Conservation (phyloP, 495 filamentous ascomycete genomes). For the Ascodesmis nigricans region DNA sequence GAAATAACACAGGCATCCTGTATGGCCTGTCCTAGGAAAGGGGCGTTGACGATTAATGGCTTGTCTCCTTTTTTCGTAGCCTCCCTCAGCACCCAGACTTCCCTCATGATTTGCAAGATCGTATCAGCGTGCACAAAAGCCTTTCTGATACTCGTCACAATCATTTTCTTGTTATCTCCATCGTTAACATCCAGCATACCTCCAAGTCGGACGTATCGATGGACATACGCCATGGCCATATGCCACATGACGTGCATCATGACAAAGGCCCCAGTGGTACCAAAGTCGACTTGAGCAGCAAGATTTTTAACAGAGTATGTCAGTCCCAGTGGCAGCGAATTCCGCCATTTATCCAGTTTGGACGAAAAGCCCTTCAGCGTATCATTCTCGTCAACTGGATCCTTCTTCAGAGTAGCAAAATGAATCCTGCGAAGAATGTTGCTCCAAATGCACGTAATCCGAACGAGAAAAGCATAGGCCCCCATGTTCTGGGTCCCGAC, state of each 20-base stretch:
- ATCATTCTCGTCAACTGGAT: conserved; percentile 1
- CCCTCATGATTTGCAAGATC: conserved; percentile 19
- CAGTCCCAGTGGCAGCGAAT: conserved; percentile 14
- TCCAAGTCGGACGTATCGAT: conserved; percentile 20
- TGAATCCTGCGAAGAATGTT: conserved; percentile 21
- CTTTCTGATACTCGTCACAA: conserved; percentile 18
- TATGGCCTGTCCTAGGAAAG: conserved; percentile 21
- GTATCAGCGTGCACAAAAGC: conserved; percentile 22
- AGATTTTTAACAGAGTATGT: conserved; percentile 22
- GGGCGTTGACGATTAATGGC: conserved; percentile 19
- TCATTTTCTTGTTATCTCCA: conserved; percentile 5
- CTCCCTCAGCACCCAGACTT: no score
- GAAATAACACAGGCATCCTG: conserved; percentile 21
- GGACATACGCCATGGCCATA: conserved; percentile 21
- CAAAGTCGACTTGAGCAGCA: conserved; percentile 20
- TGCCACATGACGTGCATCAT: conserved; percentile 23
- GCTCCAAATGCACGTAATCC: conserved; percentile 19
- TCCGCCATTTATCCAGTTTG: conserved; percentile 16
- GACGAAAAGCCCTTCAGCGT: no score
- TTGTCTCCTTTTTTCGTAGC: conserved; percentile 11
- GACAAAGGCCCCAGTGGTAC: conserved; percentile 20
- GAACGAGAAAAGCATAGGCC: conserved; percentile 21
- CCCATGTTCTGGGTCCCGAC: conserved; percentile 17
- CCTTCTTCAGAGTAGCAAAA: conserved; percentile 15
- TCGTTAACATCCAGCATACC: conserved; percentile 3